A percentile compares a stretch with the other conserved stretches of the same genome.
phyloP scores from a whole-genome alignment of 78 protist genomes.

The Cavenderia fasciculata region DNA sequence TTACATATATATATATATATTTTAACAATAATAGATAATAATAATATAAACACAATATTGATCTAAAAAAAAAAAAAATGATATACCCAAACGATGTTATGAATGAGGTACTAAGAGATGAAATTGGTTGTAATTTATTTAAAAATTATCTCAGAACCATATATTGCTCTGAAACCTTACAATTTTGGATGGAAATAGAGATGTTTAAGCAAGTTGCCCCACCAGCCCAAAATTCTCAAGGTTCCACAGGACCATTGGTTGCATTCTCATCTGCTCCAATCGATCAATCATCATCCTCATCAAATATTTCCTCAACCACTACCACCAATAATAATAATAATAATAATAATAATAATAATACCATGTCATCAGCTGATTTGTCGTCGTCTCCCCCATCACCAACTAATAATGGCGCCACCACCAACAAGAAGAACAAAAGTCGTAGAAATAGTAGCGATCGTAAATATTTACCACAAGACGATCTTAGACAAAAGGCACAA shows the following conservation, averaged over 20 bases:
- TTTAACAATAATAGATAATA: background rate
- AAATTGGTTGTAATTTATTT: conserved; percentile 58
- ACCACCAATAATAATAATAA: background rate
- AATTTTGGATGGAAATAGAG: conserved; percentile 71
- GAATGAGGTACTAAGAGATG: conserved; percentile 76
- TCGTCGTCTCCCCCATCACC: background rate
- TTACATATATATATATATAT: too few species aligned
- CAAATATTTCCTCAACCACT: background rate
- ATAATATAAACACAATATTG: too few species aligned
- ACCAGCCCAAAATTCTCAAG: background rate
- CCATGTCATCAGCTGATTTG: background rate
- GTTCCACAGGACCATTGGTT: conserved; percentile 3
- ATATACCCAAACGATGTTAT: conserved; percentile 79
- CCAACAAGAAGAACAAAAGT: background rate
- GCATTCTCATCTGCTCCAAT: conserved; percentile 64
- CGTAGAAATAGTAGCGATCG: background rate
- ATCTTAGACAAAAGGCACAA: conserved; percentile 32
- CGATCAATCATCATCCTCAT: conserved; percentile 5
- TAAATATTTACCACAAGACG: conserved; percentile 43
- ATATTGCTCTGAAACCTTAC: conserved; percentile 73
- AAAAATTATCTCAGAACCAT: conserved; percentile 65
- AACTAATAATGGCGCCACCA: background rate
- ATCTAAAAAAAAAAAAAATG: conserved; percentile 45
- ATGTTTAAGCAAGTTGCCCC: conserved; percentile 40
- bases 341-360: background rate